Conservation (phyloP, 345 rosid species). For the Hibiscus trionum region DNA sequence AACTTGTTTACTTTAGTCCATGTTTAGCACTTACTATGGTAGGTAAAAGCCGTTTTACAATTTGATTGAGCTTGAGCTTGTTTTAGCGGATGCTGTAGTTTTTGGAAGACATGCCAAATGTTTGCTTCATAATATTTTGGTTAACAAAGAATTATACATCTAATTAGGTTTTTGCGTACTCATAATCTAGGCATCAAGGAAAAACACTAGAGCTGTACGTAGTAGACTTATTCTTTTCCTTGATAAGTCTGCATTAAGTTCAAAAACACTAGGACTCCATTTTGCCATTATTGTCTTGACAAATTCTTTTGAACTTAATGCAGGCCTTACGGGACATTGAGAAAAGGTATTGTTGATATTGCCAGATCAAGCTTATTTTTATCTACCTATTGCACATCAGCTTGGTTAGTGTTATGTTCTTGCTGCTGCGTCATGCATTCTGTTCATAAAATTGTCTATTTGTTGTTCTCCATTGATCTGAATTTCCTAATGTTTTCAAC, state of each 20-base stretch:
- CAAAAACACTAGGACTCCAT: not conserved
- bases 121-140: no score
- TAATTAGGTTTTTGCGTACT: not conserved
- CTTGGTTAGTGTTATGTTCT: constrained; percentile 52
- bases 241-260: no score
- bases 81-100: not conserved
- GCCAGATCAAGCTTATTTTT: constrained; percentile 94
- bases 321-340: constrained; percentile 70
- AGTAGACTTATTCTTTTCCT: not conserved
- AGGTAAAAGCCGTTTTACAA: not conserved
- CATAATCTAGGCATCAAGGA: not conserved
- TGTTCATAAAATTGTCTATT: not conserved
- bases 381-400: constrained; percentile 75
- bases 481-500: not conserved
- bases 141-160: no score
- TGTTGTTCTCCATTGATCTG: not conserved
- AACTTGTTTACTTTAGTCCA: not conserved
- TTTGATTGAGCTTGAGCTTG: constrained; percentile 1
- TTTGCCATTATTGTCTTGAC: constrained; percentile 2
- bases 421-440: constrained; percentile 12
- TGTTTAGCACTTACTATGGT: not conserved
- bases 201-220: not conserved
- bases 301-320: constrained; percentile 15
- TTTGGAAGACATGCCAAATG: not conserved
- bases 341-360: constrained; percentile 76